Percentiles rank a stretch among this genome's conserved stretches.
These are phyloP conservation scores for Dimargaris verticillata DNA, from an alignment of 192 early-diverging fungal genomes.

Conservation along the genomic window DNA sequence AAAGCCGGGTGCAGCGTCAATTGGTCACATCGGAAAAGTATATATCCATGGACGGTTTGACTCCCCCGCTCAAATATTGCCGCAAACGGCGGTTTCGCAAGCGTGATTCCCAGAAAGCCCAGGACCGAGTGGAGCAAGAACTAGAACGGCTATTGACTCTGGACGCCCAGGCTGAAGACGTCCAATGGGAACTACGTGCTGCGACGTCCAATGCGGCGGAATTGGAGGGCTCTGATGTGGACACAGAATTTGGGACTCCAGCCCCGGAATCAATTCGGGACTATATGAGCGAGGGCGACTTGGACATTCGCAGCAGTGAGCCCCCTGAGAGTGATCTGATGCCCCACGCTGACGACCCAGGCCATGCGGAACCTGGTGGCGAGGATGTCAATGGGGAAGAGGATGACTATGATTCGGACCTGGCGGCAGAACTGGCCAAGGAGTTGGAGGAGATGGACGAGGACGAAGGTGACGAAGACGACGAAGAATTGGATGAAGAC, in stretches of 20 bases:
- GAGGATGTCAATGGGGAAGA: constrained; percentile 25
- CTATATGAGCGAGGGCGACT: constrained; percentile 14
- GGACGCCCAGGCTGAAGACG: constrained; percentile 54
- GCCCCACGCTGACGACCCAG: constrained; percentile 25
- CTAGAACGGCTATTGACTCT: constrained; percentile 60
- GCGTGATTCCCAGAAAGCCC: constrained; percentile 57
- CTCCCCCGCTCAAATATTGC: constrained; percentile 54
- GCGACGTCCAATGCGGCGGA: constrained; percentile 30
- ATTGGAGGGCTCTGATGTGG: constrained; percentile 1
- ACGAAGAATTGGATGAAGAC: constrained; percentile 31
- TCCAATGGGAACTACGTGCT: constrained; percentile 26
- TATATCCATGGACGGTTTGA: constrained; percentile 61
- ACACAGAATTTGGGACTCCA: constrained; percentile 9
- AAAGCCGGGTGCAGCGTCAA: constrained; percentile 11
- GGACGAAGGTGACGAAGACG: constrained; percentile 32
- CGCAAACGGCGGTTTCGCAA: constrained; percentile 69
- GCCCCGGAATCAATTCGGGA: constrained; percentile 18
- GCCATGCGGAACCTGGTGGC: too few relatives aligned
- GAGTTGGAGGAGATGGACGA: constrained; percentile 21
- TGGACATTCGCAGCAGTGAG: constrained; percentile 21
- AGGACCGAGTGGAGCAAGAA: constrained; percentile 69
- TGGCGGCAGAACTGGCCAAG: constrained; percentile 25
- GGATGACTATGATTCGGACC: constrained; percentile 22
- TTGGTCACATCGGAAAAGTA: constrained; percentile 33
- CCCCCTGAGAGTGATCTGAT: constrained; percentile 26